Evolutionary conservation across 305 asterid species (phyloP).

Genomic region (Fraxinus paxiana): DNA sequence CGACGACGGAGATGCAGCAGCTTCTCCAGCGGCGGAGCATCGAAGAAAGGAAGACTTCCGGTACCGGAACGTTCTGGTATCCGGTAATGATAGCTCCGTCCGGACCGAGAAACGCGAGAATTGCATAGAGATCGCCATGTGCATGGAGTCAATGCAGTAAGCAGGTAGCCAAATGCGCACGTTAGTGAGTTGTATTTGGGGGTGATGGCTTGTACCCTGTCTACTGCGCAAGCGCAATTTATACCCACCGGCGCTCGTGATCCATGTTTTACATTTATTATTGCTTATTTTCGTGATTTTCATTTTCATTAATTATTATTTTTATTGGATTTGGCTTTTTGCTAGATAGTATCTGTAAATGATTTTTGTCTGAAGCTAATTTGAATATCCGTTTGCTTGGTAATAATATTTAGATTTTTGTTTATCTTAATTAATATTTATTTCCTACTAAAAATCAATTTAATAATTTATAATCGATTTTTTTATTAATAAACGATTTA

Average conservation of each 20-base stretch:
- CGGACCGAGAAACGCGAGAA: background rate
- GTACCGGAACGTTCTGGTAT: background rate
- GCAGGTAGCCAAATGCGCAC: background rate
- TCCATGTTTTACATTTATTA: background rate
- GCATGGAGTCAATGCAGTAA: background rate
- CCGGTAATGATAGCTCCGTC: background rate
- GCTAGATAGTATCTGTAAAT: background rate
- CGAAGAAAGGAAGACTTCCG: slow-evolving; percentile 18
- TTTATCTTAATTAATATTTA: background rate
- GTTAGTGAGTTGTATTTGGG: background rate
- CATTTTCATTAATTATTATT: background rate
- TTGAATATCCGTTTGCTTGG: background rate
- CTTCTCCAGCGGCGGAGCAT: slow-evolving; percentile 19
- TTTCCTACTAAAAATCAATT: background rate
- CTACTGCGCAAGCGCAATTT: background rate
- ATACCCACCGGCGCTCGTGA: background rate
- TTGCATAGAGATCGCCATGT: slow-evolving; percentile 18
- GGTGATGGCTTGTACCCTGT: background rate
- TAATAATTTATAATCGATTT: background rate
- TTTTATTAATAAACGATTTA: too few relatives aligned
- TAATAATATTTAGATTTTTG: background rate
- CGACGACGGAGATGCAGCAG: slow-evolving; percentile 10
- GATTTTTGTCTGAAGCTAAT: background rate
- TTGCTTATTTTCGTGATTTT: background rate
- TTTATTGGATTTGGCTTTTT: background rate